phyloP scores from a whole-genome alignment of 768 basidiomycete genomes.

The Podaxis rugospora region DNA sequence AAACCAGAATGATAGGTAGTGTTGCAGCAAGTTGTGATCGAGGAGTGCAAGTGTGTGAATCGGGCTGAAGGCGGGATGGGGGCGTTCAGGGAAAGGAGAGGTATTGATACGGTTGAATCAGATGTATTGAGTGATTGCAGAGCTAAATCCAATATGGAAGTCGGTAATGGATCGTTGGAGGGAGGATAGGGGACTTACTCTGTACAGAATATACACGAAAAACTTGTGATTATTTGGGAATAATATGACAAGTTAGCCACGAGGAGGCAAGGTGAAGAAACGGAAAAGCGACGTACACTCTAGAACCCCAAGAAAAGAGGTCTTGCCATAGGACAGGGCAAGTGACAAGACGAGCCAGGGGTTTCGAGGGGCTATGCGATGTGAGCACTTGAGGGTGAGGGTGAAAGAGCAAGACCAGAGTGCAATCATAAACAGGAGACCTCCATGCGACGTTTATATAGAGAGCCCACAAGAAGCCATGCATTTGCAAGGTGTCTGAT shows the following conservation, averaged over 20 bases:
- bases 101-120: neutral
- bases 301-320: neutral
- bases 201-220: neutral
- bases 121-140: neutral
- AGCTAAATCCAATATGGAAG: constrained; percentile 3
- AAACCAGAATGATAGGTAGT: neutral
- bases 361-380: neutral
- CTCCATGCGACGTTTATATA: neutral
- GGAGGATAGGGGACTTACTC: neutral
- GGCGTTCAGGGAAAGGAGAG: neutral
- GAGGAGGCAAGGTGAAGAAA: too few relatives aligned
- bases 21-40: neutral
- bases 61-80: neutral
- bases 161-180: neutral
- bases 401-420: neutral
- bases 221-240: neutral
- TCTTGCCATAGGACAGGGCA: neutral
- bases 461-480: neutral
- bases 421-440: neutral
- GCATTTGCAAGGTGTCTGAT: constrained; percentile 7
- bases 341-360: neutral
- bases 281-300: neutral
- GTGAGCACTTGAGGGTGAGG: neutral
- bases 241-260: neutral
- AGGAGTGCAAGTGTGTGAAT: neutral